Conservation (phyloP, 2,329 filamentous ascomycete species). For the Fusarium gaditjirri region DNA sequence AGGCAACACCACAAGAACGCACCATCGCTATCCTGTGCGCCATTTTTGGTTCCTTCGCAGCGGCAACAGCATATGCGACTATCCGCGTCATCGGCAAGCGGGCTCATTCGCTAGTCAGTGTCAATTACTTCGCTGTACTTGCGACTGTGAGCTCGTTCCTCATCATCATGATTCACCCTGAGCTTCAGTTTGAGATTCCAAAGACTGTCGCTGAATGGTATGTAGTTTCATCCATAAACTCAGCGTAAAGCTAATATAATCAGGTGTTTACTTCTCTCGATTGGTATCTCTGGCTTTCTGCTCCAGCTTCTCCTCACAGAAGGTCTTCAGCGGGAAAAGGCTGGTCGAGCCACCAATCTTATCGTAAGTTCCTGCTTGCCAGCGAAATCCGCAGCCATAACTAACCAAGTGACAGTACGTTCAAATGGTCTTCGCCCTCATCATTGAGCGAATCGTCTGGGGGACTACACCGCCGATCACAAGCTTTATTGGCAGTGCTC, state of each 20-base stretch:
- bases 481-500: conserved; percentile 52
- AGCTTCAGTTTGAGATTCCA: conserved; percentile 53
- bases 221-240: fast-evolving
- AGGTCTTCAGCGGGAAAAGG: conserved; percentile 75
- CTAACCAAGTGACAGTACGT: conserved; percentile 42
- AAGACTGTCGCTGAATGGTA: conserved; percentile 43
- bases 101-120: conserved; percentile 78
- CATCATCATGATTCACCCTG: conserved; percentile 62
- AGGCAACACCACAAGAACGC: conserved; percentile 67
- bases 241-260: conserved; percentile 42
- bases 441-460: conserved; percentile 56
- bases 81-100: conserved; percentile 80
- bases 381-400: fast-evolving
- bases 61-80: conserved; percentile 75
- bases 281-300: conserved; percentile 79
- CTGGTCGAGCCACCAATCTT: conserved; percentile 47
- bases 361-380: conserved; percentile 33
- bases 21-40: conserved; percentile 72
- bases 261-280: conserved; percentile 65
- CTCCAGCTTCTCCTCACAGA: conserved; percentile 82
- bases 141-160: conserved; percentile 73
- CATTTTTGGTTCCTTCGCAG: conserved; percentile 75
- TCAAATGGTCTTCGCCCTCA: conserved; percentile 50
- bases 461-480: conserved; percentile 53
- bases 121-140: conserved; percentile 79